A percentile compares a stretch with the other conserved stretches of the same genome.
Conservation (phyloP, 305 asterid genomes). For the Rubia tinctorum region DNA sequence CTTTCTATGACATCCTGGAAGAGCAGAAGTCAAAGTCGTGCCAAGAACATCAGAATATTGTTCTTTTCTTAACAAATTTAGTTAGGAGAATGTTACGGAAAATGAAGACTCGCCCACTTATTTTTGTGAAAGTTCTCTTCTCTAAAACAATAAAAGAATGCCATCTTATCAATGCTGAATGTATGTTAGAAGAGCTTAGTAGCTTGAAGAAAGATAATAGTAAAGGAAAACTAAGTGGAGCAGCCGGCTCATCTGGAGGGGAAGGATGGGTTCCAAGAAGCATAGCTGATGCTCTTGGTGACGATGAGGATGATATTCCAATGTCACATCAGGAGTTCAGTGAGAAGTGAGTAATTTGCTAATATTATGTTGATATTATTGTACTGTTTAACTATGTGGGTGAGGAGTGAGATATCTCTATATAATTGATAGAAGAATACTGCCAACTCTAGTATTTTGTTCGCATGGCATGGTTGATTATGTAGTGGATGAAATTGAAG, state of each 20-base stretch:
- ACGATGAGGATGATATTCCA: slow-evolving; percentile 68
- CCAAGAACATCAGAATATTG: slow-evolving; percentile 77
- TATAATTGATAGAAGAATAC: no score
- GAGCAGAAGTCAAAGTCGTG: slow-evolving; percentile 86
- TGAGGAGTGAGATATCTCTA: no score
- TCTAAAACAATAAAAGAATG: slow-evolving; percentile 83
- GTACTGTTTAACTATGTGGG: no score
- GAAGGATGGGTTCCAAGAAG: slow-evolving; percentile 64
- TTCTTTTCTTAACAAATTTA: slow-evolving; percentile 64
- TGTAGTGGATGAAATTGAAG: not conserved
- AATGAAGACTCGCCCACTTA: slow-evolving; percentile 88
- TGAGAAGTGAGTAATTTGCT: not conserved
- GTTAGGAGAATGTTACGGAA: slow-evolving; percentile 84
- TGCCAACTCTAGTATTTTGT: no score
- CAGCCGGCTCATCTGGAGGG: slow-evolving; percentile 42
- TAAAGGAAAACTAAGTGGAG: slow-evolving; percentile 40
- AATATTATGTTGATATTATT: no score
- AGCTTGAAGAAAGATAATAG: slow-evolving; percentile 34
- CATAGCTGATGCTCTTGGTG: slow-evolving; percentile 97
- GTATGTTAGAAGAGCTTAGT: slow-evolving; percentile 72
- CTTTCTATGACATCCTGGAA: slow-evolving; percentile 79
- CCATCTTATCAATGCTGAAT: slow-evolving; percentile 73
- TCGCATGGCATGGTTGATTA: no score
- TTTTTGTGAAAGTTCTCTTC: slow-evolving; percentile 77
- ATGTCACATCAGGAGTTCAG: slow-evolving; percentile 24